phyloP scores from a whole-genome alignment of 805 yeast species.

The Kodamaea restingae region DNA sequence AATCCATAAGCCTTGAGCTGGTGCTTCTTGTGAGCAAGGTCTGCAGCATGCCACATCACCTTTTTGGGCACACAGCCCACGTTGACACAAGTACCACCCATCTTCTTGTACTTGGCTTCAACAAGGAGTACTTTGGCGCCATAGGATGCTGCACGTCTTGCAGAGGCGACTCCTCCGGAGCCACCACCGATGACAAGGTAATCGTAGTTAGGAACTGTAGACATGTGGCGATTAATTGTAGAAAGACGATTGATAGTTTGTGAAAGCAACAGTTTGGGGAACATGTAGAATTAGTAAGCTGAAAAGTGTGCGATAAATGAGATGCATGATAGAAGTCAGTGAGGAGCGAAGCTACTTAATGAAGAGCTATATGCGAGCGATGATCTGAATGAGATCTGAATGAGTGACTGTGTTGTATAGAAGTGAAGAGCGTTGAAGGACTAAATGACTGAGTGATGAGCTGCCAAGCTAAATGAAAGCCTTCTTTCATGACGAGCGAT shows the following conservation, averaged over 20 bases:
- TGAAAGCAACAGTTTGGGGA: slow-evolving; percentile 6
- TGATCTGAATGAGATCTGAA: too few species aligned
- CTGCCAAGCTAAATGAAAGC: too few species aligned
- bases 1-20: slow-evolving; percentile 86
- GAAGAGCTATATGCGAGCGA: too few species aligned
- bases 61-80: slow-evolving; percentile 99
- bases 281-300: slow-evolving; percentile 3
- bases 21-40: slow-evolving; percentile 68
- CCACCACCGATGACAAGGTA: slow-evolving; percentile 98
- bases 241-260: slow-evolving; percentile 17
- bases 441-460: too few species aligned
- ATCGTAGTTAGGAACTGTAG: slow-evolving; percentile 55
- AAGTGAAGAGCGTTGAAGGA: too few species aligned
- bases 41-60: slow-evolving; percentile 98
- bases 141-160: slow-evolving; percentile 90
- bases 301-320: too few species aligned
- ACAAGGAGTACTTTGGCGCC: slow-evolving; percentile 85
- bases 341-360: too few species aligned
- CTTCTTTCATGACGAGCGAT: too few species aligned
- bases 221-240: slow-evolving; percentile 20
- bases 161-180: slow-evolving; percentile 98
- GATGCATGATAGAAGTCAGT: too few species aligned
- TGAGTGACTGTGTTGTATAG: too few species aligned
- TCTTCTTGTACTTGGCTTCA: slow-evolving; percentile 60
- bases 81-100: slow-evolving; percentile 99